Evolutionary conservation across 169 alveolate genomes (phyloP).

Genomic region (Cystoisospora suis): DNA sequence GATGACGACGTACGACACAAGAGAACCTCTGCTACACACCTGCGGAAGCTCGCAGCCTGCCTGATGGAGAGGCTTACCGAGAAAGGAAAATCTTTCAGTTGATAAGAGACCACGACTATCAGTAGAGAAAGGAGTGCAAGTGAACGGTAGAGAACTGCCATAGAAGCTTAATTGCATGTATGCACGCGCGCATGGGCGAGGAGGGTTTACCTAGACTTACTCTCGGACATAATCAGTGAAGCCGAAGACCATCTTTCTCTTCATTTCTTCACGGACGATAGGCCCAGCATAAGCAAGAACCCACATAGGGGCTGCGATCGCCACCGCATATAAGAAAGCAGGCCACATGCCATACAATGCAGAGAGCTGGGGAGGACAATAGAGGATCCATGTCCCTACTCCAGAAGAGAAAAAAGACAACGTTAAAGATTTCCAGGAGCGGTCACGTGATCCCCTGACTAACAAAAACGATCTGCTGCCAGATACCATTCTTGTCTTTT

Average conservation of each 20-base stretch:
- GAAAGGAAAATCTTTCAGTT: no score
- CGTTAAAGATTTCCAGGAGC: background rate
- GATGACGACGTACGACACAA: no score
- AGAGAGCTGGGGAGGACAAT: background rate
- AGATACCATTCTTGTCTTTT: background rate
- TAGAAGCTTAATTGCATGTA: no score
- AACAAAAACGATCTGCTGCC: background rate
- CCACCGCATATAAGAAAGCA: conserved; percentile 3
- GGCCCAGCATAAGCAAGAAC: background rate
- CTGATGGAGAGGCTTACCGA: background rate
- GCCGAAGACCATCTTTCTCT: background rate
- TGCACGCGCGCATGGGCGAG: conserved; percentile 9
- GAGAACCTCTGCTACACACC: no score
- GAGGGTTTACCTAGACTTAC: background rate
- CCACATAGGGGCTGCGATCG: conserved; percentile 1
- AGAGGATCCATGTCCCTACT: conserved; percentile 22
- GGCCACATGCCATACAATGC: background rate
- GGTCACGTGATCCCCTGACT: background rate
- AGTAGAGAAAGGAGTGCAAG: no score
- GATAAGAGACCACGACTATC: no score
- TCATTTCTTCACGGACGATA: background rate
- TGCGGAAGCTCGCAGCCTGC: background rate
- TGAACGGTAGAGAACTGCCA: no score
- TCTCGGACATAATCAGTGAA: conserved; percentile 1
- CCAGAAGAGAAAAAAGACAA: conserved; percentile 16